Conservation (phyloP, 345 rosid genomes). For the Theobroma cacao region DNA sequence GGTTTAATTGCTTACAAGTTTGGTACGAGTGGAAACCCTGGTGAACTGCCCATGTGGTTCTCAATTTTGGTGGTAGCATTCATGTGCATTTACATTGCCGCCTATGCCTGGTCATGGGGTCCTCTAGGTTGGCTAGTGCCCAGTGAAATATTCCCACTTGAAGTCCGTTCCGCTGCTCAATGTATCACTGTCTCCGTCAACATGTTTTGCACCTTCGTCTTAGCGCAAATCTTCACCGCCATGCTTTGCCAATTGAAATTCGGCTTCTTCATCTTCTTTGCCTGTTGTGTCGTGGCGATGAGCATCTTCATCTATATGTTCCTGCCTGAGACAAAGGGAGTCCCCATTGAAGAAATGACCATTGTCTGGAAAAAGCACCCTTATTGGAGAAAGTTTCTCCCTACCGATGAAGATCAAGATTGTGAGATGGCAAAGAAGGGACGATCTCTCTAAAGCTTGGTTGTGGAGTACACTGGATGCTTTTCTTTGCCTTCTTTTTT, state of each 20-base stretch:
- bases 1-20: constrained; percentile 71
- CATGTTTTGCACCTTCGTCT: constrained; percentile 72
- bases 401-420: not conserved
- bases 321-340: constrained; percentile 62
- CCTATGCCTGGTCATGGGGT: constrained; percentile 93
- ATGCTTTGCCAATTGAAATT: constrained; percentile 85
- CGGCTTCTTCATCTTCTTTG: constrained; percentile 61
- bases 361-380: constrained; percentile 40
- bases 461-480: not conserved
- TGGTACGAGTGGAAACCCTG: constrained; percentile 61
- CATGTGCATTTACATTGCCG: constrained; percentile 73
- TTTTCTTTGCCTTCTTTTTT: not conserved
- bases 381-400: not conserved
- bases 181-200: constrained; percentile 73
- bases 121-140: constrained; percentile 92
- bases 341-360: constrained; percentile 69
- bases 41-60: constrained; percentile 67
- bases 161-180: constrained; percentile 83
- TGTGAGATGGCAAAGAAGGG: not conserved
- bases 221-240: constrained; percentile 64
- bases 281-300: constrained; percentile 52
- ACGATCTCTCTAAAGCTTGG: not conserved
- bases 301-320: constrained; percentile 40
- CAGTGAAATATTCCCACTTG: constrained; percentile 81
- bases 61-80: constrained; percentile 68